Evolutionary conservation across 352 stramenopile species (phyloP).

Genomic region (Thalassiosira mediterranea): DNA sequence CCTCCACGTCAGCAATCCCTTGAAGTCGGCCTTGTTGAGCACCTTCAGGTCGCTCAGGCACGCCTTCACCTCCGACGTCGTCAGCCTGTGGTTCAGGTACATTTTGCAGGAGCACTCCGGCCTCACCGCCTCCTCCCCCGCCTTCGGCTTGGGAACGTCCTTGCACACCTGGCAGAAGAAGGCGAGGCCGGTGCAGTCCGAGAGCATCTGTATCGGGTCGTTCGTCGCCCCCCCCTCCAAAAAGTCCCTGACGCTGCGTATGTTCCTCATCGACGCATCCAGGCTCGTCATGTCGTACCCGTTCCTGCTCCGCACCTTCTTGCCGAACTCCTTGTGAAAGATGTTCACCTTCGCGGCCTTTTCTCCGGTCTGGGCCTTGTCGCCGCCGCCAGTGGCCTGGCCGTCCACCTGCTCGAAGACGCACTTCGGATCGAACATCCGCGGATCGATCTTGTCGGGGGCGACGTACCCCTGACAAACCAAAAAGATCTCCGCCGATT

Average conservation of each 20-base stretch:
- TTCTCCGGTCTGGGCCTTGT: conserved; percentile 46
- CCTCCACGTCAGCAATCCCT: conserved; percentile 95
- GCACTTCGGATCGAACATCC: conserved; percentile 96
- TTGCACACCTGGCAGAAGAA: conserved; percentile 83
- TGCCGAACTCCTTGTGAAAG: conserved; percentile 97
- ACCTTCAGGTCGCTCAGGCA: conserved; percentile 92
- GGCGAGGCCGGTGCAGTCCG: conserved; percentile 91
- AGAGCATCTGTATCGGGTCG: conserved; percentile 95
- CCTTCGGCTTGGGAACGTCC: conserved; percentile 23
- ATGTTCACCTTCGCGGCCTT: conserved; percentile 88
- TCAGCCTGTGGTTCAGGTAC: conserved; percentile 83
- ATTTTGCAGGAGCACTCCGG: conserved; percentile 59
- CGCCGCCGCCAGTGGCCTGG: conserved; percentile 60
- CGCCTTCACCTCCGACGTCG: conserved; percentile 80
- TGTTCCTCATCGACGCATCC: conserved; percentile 76
- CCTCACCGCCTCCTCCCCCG: conserved; percentile 14
- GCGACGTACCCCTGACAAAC: conserved; percentile 95
- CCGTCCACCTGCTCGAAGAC: conserved; percentile 95
- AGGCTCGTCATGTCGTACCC: conserved; percentile 89
- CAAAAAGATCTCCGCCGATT: conserved; percentile 99
- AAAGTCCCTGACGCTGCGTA: conserved; percentile 71
- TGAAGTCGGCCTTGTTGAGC: conserved; percentile 98
- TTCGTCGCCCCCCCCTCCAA: conserved; percentile 64
- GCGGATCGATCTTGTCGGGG: conserved; percentile 96
- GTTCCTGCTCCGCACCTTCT: conserved; percentile 93